A percentile compares a stretch with the other conserved stretches of the same genome.
Conservation (phyloP, 1,139 yeast species). For the Yamadazyma spencermartinsiae region DNA sequence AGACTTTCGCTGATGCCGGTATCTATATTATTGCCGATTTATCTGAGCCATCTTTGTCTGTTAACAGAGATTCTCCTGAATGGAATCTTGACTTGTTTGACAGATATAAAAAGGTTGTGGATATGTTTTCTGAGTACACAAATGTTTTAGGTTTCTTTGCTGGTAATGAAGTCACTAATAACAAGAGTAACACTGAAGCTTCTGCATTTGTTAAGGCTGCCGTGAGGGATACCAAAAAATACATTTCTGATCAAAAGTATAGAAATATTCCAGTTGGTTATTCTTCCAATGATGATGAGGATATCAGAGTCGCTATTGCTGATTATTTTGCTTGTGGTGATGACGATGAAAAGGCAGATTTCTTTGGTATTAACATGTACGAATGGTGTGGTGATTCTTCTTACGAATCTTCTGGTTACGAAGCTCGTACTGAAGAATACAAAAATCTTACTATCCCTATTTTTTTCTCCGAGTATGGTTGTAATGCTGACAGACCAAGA, state of each 20-base stretch:
- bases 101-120: slow-evolving; percentile 80
- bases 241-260: slow-evolving; percentile 65
- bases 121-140: slow-evolving; percentile 78
- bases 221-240: slow-evolving; percentile 85
- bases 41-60: slow-evolving; percentile 74
- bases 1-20: slow-evolving; percentile 82
- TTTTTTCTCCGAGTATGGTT: slow-evolving; percentile 85
- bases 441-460: slow-evolving; percentile 71
- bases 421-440: slow-evolving; percentile 57
- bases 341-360: slow-evolving; percentile 72
- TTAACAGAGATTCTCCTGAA: slow-evolving; percentile 74
- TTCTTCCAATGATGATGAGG: slow-evolving; percentile 83
- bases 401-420: slow-evolving; percentile 72
- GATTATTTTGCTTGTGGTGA: slow-evolving; percentile 79
- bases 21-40: slow-evolving; percentile 86
- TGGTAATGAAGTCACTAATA: slow-evolving; percentile 83
- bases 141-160: slow-evolving; percentile 89
- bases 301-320: slow-evolving; percentile 72
- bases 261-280: slow-evolving; percentile 89
- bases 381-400: slow-evolving; percentile 85
- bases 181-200: slow-evolving; percentile 49
- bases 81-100: slow-evolving; percentile 68
- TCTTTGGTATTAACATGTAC: slow-evolving; percentile 88
- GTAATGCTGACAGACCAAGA: slow-evolving; percentile 65
- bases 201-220: slow-evolving; percentile 91